Percentiles rank a stretch among this genome's conserved stretches.
Evolutionary conservation across 2,329 filamentous ascomycete species (phyloP).

Genomic region (Lecanicillium sp.): DNA sequence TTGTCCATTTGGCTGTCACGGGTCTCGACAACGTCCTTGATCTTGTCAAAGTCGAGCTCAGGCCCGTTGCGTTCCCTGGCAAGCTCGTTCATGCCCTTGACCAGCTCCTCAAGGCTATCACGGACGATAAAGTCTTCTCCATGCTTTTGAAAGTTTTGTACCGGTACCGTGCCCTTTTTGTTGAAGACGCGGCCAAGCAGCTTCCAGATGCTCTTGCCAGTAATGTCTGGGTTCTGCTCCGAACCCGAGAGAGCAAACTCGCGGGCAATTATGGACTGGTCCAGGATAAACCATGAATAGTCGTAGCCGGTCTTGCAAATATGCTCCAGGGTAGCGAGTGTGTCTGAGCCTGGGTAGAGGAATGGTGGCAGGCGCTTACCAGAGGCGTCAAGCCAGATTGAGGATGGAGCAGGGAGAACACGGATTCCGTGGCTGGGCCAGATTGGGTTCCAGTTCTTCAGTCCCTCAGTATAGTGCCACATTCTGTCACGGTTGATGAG

Average conservation of each 20-base stretch:
- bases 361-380: constrained; percentile 49
- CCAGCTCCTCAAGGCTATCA: constrained; percentile 46
- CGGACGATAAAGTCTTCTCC: constrained; percentile 52
- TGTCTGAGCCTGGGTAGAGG: constrained; percentile 50
- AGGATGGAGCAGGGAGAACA: constrained; percentile 51
- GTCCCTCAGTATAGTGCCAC: constrained; percentile 59
- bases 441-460: constrained; percentile 54
- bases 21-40: constrained; percentile 39
- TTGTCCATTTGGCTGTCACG: constrained; percentile 50
- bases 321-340: constrained; percentile 47
- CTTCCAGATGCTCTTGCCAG: constrained; percentile 46
- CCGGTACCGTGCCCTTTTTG: constrained; percentile 41
- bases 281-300: constrained; percentile 55
- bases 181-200: constrained; percentile 42
- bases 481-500: constrained; percentile 54
- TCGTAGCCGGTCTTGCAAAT: constrained; percentile 54
- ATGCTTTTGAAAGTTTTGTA: constrained; percentile 51
- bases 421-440: constrained; percentile 55
- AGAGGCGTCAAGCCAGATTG: constrained; percentile 53
- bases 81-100: constrained; percentile 51
- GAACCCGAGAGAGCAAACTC: constrained; percentile 56
- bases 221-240: constrained; percentile 55
- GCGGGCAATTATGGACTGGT: constrained; percentile 49
- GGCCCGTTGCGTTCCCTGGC: constrained; percentile 37
- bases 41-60: constrained; percentile 31